Percentiles rank a stretch among this genome's conserved stretches.
phyloP scores from a whole-genome alignment of 2,329 filamentous ascomycete species.

The Trichoderma guizhouense region DNA sequence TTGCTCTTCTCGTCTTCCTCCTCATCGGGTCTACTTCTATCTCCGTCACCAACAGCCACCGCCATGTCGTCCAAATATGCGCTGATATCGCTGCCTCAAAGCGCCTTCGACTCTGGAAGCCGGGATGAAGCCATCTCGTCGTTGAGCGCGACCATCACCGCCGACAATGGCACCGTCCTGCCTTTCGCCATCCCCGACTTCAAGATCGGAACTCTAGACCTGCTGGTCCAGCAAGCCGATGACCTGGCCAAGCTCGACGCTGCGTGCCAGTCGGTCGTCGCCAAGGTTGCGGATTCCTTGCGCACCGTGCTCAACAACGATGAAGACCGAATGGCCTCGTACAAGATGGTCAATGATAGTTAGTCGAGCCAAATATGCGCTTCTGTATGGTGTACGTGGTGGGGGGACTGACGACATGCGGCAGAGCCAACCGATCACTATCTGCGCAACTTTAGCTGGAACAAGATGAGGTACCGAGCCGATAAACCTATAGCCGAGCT shows the following conservation, averaged over 20 bases:
- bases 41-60: slow-evolving; percentile 15
- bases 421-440: slow-evolving; percentile 95
- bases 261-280: slow-evolving; percentile 75
- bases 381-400: neutral
- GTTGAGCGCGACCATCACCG: slow-evolving; percentile 66
- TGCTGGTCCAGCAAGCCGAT: slow-evolving; percentile 92
- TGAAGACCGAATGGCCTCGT: slow-evolving; percentile 75
- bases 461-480: slow-evolving; percentile 93
- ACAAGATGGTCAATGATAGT: slow-evolving; percentile 96
- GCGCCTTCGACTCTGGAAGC: slow-evolving; percentile 77
- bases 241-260: slow-evolving; percentile 85
- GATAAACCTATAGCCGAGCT: slow-evolving; percentile 88
- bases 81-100: slow-evolving; percentile 84
- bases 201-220: slow-evolving; percentile 96
- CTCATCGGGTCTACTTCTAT: slow-evolving; percentile 12
- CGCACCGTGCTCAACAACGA: slow-evolving; percentile 79
- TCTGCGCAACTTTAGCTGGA: slow-evolving; percentile 86
- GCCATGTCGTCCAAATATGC: slow-evolving; percentile 66
- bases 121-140: slow-evolving; percentile 77
- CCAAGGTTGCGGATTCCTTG: slow-evolving; percentile 84
- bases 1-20: neutral
- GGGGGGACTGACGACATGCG: slow-evolving; percentile 26
- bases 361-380: slow-evolving; percentile 34
- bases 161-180: slow-evolving; percentile 71
- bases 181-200: slow-evolving; percentile 86